Evolutionary conservation across 345 rosid species (phyloP).

Genomic region (Populus simonii): DNA sequence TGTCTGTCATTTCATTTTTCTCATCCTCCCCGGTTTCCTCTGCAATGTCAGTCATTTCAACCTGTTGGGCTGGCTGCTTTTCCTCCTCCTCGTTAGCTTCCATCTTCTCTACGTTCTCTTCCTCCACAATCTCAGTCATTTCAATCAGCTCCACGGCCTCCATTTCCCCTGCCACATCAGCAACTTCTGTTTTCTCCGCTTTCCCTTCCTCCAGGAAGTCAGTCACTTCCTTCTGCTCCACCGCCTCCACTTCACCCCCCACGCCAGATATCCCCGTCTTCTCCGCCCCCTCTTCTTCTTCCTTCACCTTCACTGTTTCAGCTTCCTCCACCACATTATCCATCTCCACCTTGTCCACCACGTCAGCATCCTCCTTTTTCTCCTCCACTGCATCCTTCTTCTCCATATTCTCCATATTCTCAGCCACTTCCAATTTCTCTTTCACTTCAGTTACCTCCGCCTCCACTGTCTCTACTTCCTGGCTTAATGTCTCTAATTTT

Average conservation of each 20-base stretch:
- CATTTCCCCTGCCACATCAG: slow-evolving; percentile 2
- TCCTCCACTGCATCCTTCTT: slow-evolving; percentile 16
- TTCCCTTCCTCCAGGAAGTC: slow-evolving; percentile 3
- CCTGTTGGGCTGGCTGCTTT: background rate
- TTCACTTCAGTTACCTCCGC: slow-evolving; percentile 6
- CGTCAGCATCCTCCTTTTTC: background rate
- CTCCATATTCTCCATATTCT: slow-evolving; percentile 10
- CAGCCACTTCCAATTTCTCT: background rate
- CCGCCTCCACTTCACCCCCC: slow-evolving; percentile 13
- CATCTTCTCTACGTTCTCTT: background rate
- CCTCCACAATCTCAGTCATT: slow-evolving; percentile 28
- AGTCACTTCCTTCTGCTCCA: background rate
- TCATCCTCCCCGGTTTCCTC: background rate
- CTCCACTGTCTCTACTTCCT: slow-evolving; percentile 9
- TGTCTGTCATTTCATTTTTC: background rate
- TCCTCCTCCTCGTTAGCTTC: background rate
- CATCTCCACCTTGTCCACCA: slow-evolving; percentile 13
- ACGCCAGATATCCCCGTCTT: background rate
- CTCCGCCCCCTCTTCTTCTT: slow-evolving; percentile 6
- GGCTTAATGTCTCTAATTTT: background rate
- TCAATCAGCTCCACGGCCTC: slow-evolving; percentile 21
- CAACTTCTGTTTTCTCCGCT: slow-evolving; percentile 2
- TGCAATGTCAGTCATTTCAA: background rate
- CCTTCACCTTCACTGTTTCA: background rate
- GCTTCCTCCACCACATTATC: slow-evolving; percentile 15